A percentile compares a stretch with the other conserved stretches of the same genome.
Evolutionary conservation across 176 grass and related monocot species (phyloP).

Genomic region (Musa beccarii): DNA sequence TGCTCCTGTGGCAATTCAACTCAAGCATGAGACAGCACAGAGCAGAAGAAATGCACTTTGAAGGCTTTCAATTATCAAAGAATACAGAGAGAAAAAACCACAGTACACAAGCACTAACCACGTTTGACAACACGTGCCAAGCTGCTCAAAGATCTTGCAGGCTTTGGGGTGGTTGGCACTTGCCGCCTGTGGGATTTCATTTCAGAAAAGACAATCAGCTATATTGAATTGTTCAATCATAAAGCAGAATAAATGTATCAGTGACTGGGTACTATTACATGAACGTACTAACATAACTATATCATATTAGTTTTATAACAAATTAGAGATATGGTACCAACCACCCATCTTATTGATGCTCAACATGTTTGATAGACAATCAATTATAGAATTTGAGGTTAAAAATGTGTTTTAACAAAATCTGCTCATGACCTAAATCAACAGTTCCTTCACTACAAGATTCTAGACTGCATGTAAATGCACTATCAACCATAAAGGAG

Average conservation of each 20-base stretch:
- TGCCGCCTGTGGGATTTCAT: not conserved
- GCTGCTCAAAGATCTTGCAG: conserved; percentile 1
- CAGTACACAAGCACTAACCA: not conserved
- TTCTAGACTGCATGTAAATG: not conserved
- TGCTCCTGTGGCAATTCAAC: not conserved
- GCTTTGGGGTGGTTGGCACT: conserved; percentile 3
- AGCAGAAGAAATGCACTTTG: not conserved
- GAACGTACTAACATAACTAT: not conserved
- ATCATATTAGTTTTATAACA: not conserved
- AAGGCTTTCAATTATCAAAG: not conserved
- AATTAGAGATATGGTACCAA: not conserved
- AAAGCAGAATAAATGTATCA: not conserved
- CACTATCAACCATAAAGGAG: not conserved
- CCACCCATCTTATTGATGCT: not conserved
- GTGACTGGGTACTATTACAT: not conserved
- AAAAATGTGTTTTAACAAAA: not conserved
- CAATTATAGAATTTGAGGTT: not conserved
- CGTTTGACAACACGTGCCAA: conserved; percentile 8
- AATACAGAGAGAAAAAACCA: not conserved
- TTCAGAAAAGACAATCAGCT: not conserved
- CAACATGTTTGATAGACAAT: not conserved
- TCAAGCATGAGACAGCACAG: not conserved
- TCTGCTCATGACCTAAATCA: not conserved
- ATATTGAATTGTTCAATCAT: not conserved
- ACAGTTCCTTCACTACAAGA: not conserved